Evolutionary conservation across 371 early-diverging fungal genomes (phyloP).

Genomic region (Capillidium heterosporum): DNA sequence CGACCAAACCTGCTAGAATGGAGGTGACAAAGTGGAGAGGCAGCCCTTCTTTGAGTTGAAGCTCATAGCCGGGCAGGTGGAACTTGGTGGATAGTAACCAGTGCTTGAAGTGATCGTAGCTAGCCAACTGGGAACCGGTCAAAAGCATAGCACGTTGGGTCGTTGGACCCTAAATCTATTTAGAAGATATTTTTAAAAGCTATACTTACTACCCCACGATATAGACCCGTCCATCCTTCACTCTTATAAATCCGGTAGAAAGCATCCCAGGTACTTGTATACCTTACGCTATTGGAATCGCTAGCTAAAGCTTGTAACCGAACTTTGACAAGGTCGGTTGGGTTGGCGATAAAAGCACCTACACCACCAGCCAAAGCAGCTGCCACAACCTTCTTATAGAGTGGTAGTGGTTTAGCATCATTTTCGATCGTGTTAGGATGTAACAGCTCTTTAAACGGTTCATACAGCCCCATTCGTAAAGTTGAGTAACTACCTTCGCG

Average conservation of each 20-base stretch:
- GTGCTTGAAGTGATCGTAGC: slow-evolving; percentile 26
- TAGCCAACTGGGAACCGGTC: slow-evolving; percentile 26
- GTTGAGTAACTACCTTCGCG: slow-evolving; percentile 29
- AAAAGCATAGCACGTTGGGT: slow-evolving; percentile 19
- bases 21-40: slow-evolving; percentile 9
- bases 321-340: slow-evolving; percentile 27
- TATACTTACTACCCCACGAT: slow-evolving; percentile 6
- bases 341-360: slow-evolving; percentile 25
- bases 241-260: slow-evolving; percentile 12
- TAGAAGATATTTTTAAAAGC: background rate
- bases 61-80: no score
- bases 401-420: slow-evolving; percentile 3
- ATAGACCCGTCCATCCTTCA: slow-evolving; percentile 18
- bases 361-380: slow-evolving; percentile 21
- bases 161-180: slow-evolving; percentile 10
- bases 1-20: slow-evolving; percentile 16
- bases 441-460: slow-evolving; percentile 18
- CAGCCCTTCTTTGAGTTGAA: slow-evolving; percentile 11
- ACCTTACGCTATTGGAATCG: slow-evolving; percentile 11
- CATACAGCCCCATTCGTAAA: slow-evolving; percentile 33
- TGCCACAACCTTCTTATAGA: slow-evolving; percentile 15
- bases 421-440: slow-evolving; percentile 14
- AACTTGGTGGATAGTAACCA: slow-evolving; percentile 12
- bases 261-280: slow-evolving; percentile 12
- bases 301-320: slow-evolving; percentile 1